Conservation (phyloP, 2,329 filamentous ascomycete genomes). For the Pseudopyrenochaeta lycopersici region DNA sequence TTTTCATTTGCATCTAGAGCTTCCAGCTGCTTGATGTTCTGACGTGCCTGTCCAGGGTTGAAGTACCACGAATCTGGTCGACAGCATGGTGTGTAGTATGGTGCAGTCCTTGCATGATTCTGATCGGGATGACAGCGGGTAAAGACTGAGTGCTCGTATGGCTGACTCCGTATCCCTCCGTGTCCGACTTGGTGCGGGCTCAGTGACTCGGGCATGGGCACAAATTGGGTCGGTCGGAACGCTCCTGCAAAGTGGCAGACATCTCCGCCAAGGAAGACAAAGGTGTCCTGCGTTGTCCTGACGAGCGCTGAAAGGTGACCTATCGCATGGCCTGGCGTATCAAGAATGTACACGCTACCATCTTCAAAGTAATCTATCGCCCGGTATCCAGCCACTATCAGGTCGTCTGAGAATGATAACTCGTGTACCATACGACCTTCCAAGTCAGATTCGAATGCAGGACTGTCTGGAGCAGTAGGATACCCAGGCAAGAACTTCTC, state of each 20-base stretch:
- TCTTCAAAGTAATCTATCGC: constrained; percentile 64
- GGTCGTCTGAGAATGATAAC: constrained; percentile 7
- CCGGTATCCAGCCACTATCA: constrained; percentile 52
- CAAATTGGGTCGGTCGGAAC: constrained; percentile 15
- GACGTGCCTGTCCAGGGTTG: neutral
- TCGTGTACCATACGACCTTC: constrained; percentile 7
- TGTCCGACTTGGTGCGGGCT: neutral
- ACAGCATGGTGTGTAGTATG: neutral
- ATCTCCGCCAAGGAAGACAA: constrained; percentile 33
- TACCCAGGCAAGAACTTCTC: constrained; percentile 57
- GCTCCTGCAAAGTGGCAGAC: constrained; percentile 28
- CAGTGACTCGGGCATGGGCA: neutral
- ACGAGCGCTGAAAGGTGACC: constrained; percentile 61
- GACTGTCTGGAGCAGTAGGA: constrained; percentile 41
- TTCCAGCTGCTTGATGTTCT: neutral
- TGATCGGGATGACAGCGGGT: neutral
- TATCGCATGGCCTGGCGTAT: constrained; percentile 61
- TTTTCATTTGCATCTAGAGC: neutral
- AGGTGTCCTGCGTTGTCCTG: constrained; percentile 31
- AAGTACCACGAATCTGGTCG: neutral
- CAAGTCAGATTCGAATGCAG: constrained; percentile 21
- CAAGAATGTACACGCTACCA: constrained; percentile 63
- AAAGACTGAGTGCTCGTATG: neutral
- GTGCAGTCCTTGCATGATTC: neutral
- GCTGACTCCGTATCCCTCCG: neutral